Base-by-base conservation (phyloP, 306 rosid genomes). In the Cicer yamashitae region DNA sequence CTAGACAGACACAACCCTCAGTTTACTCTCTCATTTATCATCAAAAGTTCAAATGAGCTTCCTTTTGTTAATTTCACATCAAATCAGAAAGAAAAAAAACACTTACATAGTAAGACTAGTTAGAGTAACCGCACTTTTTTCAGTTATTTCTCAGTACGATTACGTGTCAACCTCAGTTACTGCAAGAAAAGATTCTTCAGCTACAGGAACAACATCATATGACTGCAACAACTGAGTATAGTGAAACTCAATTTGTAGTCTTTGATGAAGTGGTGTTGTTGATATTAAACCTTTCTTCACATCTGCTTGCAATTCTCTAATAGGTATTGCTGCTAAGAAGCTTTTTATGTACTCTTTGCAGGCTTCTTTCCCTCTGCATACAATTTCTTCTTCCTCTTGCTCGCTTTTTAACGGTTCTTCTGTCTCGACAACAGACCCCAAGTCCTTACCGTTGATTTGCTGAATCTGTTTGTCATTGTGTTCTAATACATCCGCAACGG, bases 301-400 rank as follows among this genome's bases (percentile, higher is more conserved):
- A 86, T 96, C 99, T 50, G 93, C 92, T 84, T 92, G 98, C 84
- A 96, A 57, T 78, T 96, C 98, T 85, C 99, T 87, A 34, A 96
- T 85, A 38, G 99, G 99, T 61, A 96, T 92, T 17, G 99, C 97
- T 66, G 99, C 99, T 90, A 96, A 84, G 89, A 96, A 96, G 85
- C 90, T 92, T 86, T 96, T 96, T 18, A 96, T 96, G 79, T 92
- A 96, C 85, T 96, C 96, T 79, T 90, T 96, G 88, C 99, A 96
- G 4, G 97, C 91, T 79, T 92, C 97, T 76, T 96, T 96, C 77
- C 99, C 99, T 51, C 72, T 77, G 81, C 93, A 92, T 15, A 92
- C 79, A 34, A 89, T 90, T 64, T 80, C 92, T 83, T 86, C 92
- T 64, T 82, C 91, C 52, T 91, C 91, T 70, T 76, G 79, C 47